These are phyloP conservation scores for Pythium vanterpoolii DNA, from an alignment of 352 stramenopile genomes.

Conservation along the genomic window DNA sequence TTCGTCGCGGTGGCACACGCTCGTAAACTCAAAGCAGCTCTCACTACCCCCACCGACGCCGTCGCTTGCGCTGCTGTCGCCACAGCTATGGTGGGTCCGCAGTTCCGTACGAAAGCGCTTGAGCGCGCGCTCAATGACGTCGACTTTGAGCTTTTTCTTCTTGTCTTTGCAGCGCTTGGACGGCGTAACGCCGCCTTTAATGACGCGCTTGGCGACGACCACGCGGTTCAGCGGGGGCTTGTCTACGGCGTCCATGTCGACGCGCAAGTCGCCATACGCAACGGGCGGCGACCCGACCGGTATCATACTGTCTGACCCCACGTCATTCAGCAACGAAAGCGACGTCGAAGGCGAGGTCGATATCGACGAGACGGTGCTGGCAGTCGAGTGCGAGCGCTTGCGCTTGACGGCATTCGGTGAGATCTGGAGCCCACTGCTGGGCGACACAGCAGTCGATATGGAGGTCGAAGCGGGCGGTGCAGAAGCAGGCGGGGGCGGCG, in stretches of 20 bases:
- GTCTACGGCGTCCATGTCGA: constrained; percentile 20
- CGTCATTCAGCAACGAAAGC: not conserved
- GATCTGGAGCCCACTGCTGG: constrained; percentile 27
- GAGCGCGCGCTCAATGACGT: constrained; percentile 60
- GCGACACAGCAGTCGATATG: not conserved
- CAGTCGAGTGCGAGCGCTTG: constrained; percentile 55
- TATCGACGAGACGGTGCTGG: constrained; percentile 8
- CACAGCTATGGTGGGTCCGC: not conserved
- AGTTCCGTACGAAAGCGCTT: constrained; percentile 41
- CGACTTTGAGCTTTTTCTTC: constrained; percentile 52
- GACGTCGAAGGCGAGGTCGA: constrained; percentile 8
- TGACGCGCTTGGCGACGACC: constrained; percentile 22
- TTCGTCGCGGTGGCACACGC: constrained; percentile 30
- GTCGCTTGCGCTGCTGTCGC: constrained; percentile 12
- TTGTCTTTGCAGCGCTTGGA: constrained; percentile 57
- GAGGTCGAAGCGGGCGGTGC: not conserved
- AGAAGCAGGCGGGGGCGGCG: constrained; percentile 1
- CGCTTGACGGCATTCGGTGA: constrained; percentile 49
- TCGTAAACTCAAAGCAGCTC: constrained; percentile 53
- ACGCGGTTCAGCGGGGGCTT: not conserved
- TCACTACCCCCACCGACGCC: not conserved
- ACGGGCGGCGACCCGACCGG: not conserved
- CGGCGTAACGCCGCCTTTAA: constrained; percentile 31
- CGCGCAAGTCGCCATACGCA: constrained; percentile 9
- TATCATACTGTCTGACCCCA: constrained; percentile 20